A percentile compares a stretch with the other conserved stretches of the same genome.
Evolutionary conservation across 2,329 filamentous ascomycete genomes (phyloP).

Genomic region (Aspergillus proliferans): DNA sequence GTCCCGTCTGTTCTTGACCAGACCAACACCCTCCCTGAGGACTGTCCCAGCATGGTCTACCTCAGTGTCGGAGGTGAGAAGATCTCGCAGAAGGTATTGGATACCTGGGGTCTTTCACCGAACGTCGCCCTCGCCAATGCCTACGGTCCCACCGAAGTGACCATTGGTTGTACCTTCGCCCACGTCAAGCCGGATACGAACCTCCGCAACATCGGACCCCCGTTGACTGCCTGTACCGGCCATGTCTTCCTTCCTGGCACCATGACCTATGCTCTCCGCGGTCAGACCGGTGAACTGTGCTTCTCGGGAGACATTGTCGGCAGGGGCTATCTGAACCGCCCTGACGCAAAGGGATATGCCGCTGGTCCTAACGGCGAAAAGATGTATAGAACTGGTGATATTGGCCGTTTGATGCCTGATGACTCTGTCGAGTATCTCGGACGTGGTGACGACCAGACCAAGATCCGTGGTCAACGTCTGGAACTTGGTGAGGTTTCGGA

Average conservation of each 20-base stretch:
- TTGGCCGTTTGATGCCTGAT: slow-evolving; percentile 70
- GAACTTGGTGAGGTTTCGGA: slow-evolving; percentile 66
- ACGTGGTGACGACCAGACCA: slow-evolving; percentile 73
- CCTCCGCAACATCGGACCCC: slow-evolving; percentile 26
- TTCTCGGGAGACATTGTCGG: slow-evolving; percentile 23
- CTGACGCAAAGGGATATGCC: slow-evolving; percentile 20
- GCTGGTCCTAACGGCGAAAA: slow-evolving; percentile 24
- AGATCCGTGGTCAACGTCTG: slow-evolving; percentile 73
- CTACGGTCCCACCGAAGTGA: slow-evolving; percentile 32
- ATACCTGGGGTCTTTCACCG: slow-evolving; percentile 23
- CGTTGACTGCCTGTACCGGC: slow-evolving; percentile 17
- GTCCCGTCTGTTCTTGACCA: neutral
- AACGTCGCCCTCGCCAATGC: slow-evolving; percentile 24
- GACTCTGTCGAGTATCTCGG: slow-evolving; percentile 68
- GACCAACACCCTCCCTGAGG: neutral
- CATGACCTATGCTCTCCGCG: slow-evolving; percentile 16
- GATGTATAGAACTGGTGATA: slow-evolving; percentile 74
- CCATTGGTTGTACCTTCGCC: slow-evolving; percentile 27
- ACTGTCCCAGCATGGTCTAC: neutral
- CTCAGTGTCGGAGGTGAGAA: slow-evolving; percentile 30
- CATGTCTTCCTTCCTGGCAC: slow-evolving; percentile 24
- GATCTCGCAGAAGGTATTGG: slow-evolving; percentile 26
- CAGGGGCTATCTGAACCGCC: slow-evolving; percentile 23
- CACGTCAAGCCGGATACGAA: slow-evolving; percentile 18
- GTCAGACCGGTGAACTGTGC: slow-evolving; percentile 25